These are phyloP conservation scores for Penicillium thymicola DNA, from an alignment of 2,329 filamentous ascomycete genomes.

Conservation along the genomic window DNA sequence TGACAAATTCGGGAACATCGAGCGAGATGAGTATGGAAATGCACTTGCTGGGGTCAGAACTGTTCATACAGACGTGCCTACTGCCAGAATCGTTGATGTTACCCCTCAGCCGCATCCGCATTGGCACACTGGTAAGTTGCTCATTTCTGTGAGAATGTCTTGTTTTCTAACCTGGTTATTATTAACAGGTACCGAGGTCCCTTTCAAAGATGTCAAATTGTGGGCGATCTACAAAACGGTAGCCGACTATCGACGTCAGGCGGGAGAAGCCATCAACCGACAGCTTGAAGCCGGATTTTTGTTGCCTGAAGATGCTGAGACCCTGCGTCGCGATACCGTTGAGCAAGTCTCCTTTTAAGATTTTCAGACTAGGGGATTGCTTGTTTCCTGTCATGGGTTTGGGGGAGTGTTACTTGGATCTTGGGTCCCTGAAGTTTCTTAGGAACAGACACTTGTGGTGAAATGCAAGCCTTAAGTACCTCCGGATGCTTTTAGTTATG, in stretches of 20 bases:
- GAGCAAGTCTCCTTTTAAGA: neutral
- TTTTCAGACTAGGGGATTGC: neutral
- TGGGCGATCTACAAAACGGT: neutral
- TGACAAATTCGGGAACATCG: neutral
- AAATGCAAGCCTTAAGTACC: neutral
- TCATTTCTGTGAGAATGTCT: too few relatives aligned
- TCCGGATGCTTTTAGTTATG: neutral
- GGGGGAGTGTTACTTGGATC: neutral
- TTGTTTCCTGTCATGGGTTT: neutral
- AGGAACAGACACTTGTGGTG: neutral
- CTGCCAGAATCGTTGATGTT: neutral
- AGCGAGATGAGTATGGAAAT: neutral
- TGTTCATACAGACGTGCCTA: slow-evolving; percentile 2
- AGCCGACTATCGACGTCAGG: neutral
- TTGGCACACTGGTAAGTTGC: slow-evolving; percentile 1
- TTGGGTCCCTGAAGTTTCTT: neutral
- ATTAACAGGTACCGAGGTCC: neutral
- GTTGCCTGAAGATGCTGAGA: neutral
- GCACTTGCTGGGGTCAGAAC: neutral
- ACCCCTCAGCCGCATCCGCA: neutral
- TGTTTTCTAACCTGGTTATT: neutral
- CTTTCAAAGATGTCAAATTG: neutral
- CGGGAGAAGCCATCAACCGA: neutral
- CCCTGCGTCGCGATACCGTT: slow-evolving; percentile 1
- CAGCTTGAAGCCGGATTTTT: neutral